Evolutionary conservation across 2,329 filamentous ascomycete species (phyloP).

Genomic region (Neonectria magnoliae): DNA sequence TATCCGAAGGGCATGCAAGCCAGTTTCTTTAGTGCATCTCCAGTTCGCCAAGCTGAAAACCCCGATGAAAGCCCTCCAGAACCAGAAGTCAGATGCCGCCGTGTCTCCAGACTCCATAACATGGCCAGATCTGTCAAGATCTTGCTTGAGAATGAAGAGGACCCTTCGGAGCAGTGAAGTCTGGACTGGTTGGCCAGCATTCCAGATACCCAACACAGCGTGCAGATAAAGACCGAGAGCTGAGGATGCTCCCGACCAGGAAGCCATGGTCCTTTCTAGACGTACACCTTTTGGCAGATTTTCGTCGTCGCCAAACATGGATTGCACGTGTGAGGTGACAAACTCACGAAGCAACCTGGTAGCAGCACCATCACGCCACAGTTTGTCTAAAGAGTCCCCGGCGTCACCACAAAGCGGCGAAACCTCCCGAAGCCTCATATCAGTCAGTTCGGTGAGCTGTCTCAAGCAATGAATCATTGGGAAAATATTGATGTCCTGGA

Average conservation of each 20-base stretch:
- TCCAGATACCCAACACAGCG: slow-evolving; percentile 26
- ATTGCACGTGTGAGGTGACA: slow-evolving; percentile 29
- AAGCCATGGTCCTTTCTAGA: neutral
- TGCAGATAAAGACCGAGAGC: slow-evolving; percentile 29
- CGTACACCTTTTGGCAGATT: accelerated
- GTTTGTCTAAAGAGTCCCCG: neutral
- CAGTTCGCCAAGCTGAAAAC: slow-evolving; percentile 27
- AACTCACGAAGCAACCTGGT: slow-evolving; percentile 29
- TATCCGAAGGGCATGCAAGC: neutral
- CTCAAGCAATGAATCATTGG: slow-evolving; percentile 18
- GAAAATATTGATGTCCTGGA: slow-evolving; percentile 22
- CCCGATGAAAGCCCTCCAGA: slow-evolving; percentile 36
- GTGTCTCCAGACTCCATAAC: neutral
- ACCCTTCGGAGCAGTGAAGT: slow-evolving; percentile 22
- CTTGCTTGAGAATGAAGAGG: slow-evolving; percentile 23
- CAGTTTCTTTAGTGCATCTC: neutral
- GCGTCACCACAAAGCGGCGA: neutral
- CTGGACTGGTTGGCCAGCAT: slow-evolving; percentile 31
- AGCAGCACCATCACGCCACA: slow-evolving; percentile 35
- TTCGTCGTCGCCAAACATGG: neutral
- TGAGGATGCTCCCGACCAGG: slow-evolving; percentile 30
- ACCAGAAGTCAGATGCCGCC: slow-evolving; percentile 18
- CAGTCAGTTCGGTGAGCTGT: slow-evolving; percentile 12
- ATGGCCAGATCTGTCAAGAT: slow-evolving; percentile 6
- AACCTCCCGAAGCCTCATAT: neutral